These are phyloP conservation scores for Trichoderma aggressivum DNA, from an alignment of 2,329 filamentous ascomycete species.

Conservation along the genomic window DNA sequence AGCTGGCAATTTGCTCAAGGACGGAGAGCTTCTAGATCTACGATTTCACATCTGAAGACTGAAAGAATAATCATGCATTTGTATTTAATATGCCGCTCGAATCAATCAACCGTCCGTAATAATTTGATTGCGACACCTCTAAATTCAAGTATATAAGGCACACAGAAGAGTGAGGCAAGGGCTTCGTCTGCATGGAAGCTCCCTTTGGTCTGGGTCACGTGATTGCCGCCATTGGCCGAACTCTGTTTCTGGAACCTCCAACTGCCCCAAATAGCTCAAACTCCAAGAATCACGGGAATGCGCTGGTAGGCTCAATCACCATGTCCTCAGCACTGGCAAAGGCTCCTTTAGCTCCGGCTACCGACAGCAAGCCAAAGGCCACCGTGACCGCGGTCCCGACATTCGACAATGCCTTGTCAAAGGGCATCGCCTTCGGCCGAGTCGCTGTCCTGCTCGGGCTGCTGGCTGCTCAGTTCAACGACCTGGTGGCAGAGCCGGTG, in stretches of 20 bases:
- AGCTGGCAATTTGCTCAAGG: not conserved
- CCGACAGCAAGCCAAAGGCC: constrained; percentile 29
- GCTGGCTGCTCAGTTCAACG: constrained; percentile 60
- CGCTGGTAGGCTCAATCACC: constrained; percentile 35
- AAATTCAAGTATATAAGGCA: not conserved
- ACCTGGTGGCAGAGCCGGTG: constrained; percentile 68
- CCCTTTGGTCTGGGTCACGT: not conserved
- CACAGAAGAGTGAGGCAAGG: not conserved
- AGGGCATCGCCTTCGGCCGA: constrained; percentile 62
- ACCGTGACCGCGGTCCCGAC: constrained; percentile 38
- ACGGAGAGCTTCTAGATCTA: not conserved
- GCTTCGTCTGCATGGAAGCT: no score
- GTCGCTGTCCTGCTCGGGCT: constrained; percentile 63
- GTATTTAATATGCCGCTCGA: not conserved
- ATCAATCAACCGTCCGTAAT: not conserved
- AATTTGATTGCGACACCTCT: not conserved
- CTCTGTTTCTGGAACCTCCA: not conserved
- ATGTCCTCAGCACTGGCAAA: constrained; percentile 39
- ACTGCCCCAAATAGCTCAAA: not conserved
- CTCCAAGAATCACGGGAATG: constrained; percentile 23
- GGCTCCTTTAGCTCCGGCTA: constrained; percentile 28
- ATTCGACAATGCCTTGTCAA: constrained; percentile 37
- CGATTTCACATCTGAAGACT: not conserved
- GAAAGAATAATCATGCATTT: not conserved
- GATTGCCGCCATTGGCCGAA: not conserved